Evolutionary conservation across 805 yeast genomes (phyloP).

Genomic region (Starmerella cellae): DNA sequence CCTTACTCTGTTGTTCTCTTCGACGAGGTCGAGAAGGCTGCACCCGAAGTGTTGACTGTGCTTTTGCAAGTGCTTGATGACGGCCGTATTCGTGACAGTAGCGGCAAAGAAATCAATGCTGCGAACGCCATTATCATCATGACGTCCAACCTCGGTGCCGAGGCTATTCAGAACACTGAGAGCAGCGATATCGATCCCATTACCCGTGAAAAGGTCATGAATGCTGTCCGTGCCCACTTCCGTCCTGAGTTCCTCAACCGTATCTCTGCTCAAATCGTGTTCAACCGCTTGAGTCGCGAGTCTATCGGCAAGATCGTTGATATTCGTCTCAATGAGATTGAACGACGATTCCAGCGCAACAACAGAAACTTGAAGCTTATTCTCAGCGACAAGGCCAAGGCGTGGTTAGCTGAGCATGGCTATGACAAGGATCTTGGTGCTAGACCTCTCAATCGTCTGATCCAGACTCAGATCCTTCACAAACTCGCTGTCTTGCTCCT

Average conservation of each 20-base stretch:
- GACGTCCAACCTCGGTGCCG: constrained; percentile 97
- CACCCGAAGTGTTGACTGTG: constrained; percentile 91
- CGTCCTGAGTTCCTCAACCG: constrained; percentile 96
- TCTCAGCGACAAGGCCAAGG: constrained; percentile 63
- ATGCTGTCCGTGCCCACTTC: constrained; percentile 73
- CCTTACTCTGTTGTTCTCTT: constrained; percentile 94
- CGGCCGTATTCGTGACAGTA: constrained; percentile 88
- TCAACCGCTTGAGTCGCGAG: constrained; percentile 81
- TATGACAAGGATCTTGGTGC: constrained; percentile 93
- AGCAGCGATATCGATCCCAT: constrained; percentile 44
- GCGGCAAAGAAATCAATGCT: constrained; percentile 86
- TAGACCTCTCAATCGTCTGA: constrained; percentile 77
- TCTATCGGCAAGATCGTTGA: constrained; percentile 87
- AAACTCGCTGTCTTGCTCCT: constrained; percentile 77
- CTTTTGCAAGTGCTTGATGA: constrained; percentile 88
- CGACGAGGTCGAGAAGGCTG: constrained; percentile 97
- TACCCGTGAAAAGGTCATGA: constrained; percentile 70
- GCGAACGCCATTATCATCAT: constrained; percentile 84
- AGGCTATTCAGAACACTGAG: constrained; percentile 59
- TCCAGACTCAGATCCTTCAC: constrained; percentile 78
- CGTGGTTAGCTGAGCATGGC: constrained; percentile 72
- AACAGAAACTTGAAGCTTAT: constrained; percentile 65
- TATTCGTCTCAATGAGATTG: constrained; percentile 72
- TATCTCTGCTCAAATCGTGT: constrained; percentile 82
- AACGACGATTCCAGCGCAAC: constrained; percentile 68